Base-by-base conservation (phyloP, 495 filamentous ascomycete genomes). In the Platismatia glauca region DNA sequence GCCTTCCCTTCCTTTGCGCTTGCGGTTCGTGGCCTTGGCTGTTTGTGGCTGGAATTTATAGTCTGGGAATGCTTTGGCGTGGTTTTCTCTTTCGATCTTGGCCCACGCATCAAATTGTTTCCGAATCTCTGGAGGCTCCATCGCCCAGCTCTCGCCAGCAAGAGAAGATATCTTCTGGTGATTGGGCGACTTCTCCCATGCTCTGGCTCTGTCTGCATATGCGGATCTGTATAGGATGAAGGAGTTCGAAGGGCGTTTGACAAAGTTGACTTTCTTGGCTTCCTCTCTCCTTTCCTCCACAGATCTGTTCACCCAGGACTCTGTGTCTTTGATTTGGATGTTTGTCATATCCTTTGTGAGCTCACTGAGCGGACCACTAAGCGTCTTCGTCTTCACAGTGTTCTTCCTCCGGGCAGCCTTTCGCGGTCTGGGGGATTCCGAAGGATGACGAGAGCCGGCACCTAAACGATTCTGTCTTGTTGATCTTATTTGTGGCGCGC, bases 141-240 rank as follows among this genome's bases (percentile, higher is more conserved):
- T 73, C 35, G 84, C 84, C 94, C 94, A 98, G 75, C 90, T 92
- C 57, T 81, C 74, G 20, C 94, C 94, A 55, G 89, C 88, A 27
- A 91, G 82, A 27, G 83, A 83, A 4, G 94, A 97, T 61, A 98
- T 90, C 24, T 95, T 80, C 71, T 98, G 94, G 69, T 97, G 93
- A 75, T 97, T 97, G 74, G 91, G 93, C 69, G 95, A 87, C 12
- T 82, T 76, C 64, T 89, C 88, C 82, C 85, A 90, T 46, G 82
- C 74, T 73, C 97, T 97, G 60, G 88, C 88, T 7, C 91, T 82
- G 46, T 93, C 90, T 31, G 93, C 87, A 69, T 88, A 97, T 7
- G 93, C 90, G 56, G 92, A 96, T 12, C 95, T 87, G 72, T 98
- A 98, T 33, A 98, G 81, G 89, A 98, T 97, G 79, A 97, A 98